Evolutionary conservation across 495 filamentous ascomycete species (phyloP).

Genomic region (Xylaria curta): DNA sequence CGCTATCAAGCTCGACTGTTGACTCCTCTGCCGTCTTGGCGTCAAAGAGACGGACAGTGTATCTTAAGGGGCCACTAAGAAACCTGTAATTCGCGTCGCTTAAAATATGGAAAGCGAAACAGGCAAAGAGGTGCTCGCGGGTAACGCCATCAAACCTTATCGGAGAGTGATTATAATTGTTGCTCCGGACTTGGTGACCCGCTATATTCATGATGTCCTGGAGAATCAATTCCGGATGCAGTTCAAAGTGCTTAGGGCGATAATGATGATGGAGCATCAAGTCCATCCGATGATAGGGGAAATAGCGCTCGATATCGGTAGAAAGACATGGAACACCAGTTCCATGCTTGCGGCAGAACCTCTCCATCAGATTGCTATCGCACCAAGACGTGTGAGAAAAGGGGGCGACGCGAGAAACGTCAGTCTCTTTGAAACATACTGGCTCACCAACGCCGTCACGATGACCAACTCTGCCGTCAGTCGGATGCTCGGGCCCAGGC

Average conservation of each 20-base stretch:
- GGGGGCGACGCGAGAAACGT: not conserved
- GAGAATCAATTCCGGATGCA: not conserved
- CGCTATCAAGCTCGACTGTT: not conserved
- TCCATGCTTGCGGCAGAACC: not conserved
- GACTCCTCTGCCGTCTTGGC: constrained; percentile 26
- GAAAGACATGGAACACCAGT: not conserved
- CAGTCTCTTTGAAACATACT: not conserved
- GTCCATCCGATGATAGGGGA: not conserved
- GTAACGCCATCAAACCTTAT: not conserved
- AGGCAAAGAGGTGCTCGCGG: constrained; percentile 35
- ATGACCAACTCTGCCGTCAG: not conserved
- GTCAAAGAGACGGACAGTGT: constrained; percentile 28
- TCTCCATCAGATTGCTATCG: constrained; percentile 7
- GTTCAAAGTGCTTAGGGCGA: not conserved
- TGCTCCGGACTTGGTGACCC: not conserved
- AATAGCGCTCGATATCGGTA: not conserved
- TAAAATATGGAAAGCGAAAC: constrained; percentile 42
- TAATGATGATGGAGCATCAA: not conserved
- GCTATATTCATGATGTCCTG: not conserved
- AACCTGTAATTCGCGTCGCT: constrained; percentile 31
- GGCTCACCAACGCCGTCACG: not conserved
- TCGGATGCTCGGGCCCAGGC: not conserved
- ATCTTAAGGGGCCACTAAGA: constrained; percentile 18
- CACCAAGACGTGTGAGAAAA: not conserved
- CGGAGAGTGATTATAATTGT: not conserved